Evolutionary conservation across 768 basidiomycete genomes (phyloP), one percentile per base, ranked within the genome.

Genomic region (Tulasnella sp.): DNA sequence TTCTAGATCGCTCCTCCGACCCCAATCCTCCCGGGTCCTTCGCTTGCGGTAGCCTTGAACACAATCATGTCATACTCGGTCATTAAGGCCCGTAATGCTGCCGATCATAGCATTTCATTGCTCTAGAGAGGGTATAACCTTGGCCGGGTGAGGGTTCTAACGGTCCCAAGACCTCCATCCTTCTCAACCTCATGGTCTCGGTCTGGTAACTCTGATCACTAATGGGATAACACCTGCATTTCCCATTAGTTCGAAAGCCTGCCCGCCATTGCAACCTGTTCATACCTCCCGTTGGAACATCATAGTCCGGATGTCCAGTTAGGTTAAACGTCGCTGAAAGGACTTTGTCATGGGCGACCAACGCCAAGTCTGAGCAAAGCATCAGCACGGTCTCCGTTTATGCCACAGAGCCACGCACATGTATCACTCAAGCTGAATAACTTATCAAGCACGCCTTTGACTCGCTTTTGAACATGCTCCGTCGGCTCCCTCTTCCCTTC

Each of bases 201-300:
- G n/a, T n/a, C n/a, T n/a, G n/a, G n/a, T n/a, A n/a, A 66, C 64
- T 66, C 37, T 66, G 5, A 66, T 9, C 6, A 66, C 64, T 19
- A 12, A 37, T 6, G 64, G 64, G 9, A 66, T 35, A 36, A 66
- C 64, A 36, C 64, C 64, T 12, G 32, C 29, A 37, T 19, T 22
- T 14, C 5, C 36, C 29, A 35, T 6, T 44, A 44, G 12, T 66
- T 22, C 9, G 11, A 32, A 12, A 32, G 32, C n/a, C 29, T 66
- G 37, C 5, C 32, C 71, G 42, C 32, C 26, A 75, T 62, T 65
- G 32, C 22, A 34, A 26, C 32, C 6, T 29, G 47, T n/a, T 6
- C 35, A 79, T 84, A 86, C 90, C 90, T 82, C 90, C 90, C 6
- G 89, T 89, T 0, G 86, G 84, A 32, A 90, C 78, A 7, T 76